These are phyloP conservation scores for Euptelea pleiosperma DNA, from an alignment of 164 flowering plant species.

Conservation along the genomic window DNA sequence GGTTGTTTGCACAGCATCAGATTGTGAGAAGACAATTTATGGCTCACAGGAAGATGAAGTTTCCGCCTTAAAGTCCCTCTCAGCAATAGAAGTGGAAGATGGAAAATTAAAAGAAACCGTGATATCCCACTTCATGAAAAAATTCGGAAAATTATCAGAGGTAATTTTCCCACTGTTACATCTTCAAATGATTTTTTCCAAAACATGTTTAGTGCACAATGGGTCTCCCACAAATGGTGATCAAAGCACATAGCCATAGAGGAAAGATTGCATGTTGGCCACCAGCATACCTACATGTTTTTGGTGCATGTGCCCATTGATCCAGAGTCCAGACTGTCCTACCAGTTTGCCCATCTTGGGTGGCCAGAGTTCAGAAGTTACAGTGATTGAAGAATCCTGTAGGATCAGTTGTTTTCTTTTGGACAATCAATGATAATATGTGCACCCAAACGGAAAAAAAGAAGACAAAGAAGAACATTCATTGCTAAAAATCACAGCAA, in stretches of 20 bases:
- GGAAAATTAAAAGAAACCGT: slow-evolving; percentile 46
- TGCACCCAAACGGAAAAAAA: too few species aligned
- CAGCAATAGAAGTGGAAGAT: slow-evolving; percentile 40
- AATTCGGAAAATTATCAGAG: slow-evolving; percentile 52
- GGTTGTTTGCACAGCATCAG: slow-evolving; percentile 30
- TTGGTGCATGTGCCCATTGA: not conserved
- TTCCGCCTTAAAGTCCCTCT: slow-evolving; percentile 56
- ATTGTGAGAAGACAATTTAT: slow-evolving; percentile 24
- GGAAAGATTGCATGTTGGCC: too few species aligned
- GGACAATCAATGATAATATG: too few species aligned
- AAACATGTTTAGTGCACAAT: not conserved
- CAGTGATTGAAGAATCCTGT: too few species aligned
- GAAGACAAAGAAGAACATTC: too few species aligned
- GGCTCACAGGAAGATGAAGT: slow-evolving; percentile 67
- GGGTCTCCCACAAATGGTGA: too few species aligned
- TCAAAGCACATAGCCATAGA: too few species aligned
- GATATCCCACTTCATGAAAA: slow-evolving; percentile 46
- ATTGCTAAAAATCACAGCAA: too few species aligned
- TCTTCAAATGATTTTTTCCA: not conserved
- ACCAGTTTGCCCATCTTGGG: too few species aligned
- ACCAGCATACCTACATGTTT: not conserved
- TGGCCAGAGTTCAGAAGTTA: too few species aligned
- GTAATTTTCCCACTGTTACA: slow-evolving; percentile 26
- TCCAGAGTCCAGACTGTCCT: too few species aligned
- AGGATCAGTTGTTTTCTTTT: too few species aligned